phyloP scores from a whole-genome alignment of 2,329 filamentous ascomycete genomes.

The Daldinia eschscholtzii region DNA sequence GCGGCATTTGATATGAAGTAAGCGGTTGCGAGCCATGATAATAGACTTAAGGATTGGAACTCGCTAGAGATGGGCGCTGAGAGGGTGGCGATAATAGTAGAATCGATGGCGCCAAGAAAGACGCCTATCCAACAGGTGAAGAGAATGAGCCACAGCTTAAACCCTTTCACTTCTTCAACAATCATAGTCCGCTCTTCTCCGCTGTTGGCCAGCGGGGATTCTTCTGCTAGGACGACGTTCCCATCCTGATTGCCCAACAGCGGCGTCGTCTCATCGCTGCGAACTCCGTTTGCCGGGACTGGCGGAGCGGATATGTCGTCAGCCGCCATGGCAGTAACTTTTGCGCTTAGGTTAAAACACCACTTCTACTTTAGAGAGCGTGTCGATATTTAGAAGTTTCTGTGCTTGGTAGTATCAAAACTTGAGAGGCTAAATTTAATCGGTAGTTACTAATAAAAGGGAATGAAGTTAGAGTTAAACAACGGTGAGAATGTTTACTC shows the following conservation, averaged over 20 bases:
- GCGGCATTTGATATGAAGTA: slow-evolving; percentile 92
- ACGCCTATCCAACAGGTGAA: slow-evolving; percentile 70
- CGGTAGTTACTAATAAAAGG: slow-evolving; percentile 6
- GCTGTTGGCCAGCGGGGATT: slow-evolving; percentile 40
- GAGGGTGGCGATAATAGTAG: slow-evolving; percentile 87
- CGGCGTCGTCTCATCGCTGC: slow-evolving; percentile 45
- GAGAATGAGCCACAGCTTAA: slow-evolving; percentile 66
- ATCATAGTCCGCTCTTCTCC: slow-evolving; percentile 63
- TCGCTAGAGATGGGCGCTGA: slow-evolving; percentile 85
- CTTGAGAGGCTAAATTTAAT: not conserved
- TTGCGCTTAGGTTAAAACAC: not conserved
- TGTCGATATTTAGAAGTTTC: not conserved
- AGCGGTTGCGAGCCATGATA: slow-evolving; percentile 89
- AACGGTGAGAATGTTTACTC: slow-evolving; percentile 9
- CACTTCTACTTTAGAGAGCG: not conserved
- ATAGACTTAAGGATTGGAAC: slow-evolving; percentile 82
- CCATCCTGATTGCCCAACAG: slow-evolving; percentile 41
- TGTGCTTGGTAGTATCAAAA: not conserved
- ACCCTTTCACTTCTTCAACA: slow-evolving; percentile 62
- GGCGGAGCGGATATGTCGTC: slow-evolving; percentile 19
- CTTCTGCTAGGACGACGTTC: slow-evolving; percentile 27
- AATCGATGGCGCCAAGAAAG: slow-evolving; percentile 76
- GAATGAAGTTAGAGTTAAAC: not conserved
- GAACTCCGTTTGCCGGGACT: slow-evolving; percentile 21
- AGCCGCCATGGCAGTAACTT: slow-evolving; percentile 36